Base-by-base conservation (phyloP, 208 protist species). In the Leishmania braziliensis region DNA sequence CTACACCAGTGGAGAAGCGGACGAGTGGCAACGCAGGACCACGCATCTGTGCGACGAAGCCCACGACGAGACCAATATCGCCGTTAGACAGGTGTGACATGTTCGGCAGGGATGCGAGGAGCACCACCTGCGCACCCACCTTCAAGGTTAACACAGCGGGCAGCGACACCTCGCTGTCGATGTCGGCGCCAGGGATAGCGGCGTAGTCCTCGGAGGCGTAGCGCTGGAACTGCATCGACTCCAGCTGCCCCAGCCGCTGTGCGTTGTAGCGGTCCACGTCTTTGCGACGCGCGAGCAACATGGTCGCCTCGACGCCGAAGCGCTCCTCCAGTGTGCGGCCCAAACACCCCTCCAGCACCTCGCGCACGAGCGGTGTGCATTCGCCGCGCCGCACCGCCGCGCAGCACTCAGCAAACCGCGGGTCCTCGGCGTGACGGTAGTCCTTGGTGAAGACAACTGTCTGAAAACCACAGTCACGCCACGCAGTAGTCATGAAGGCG, bases 181-280 rank as follows among this genome's bases (percentile, higher is more conserved):
- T 75, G 78, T 92, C 81, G 33, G 84, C 56, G 50, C 92, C 92
- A 12, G 92, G 92, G 20, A 81, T 69, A 16, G 86, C 81, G 5
- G 92, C 90, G 78, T 95, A 95, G 84, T 97, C 93, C 80, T 95
- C 93, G 18, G 92, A 93, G 16, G 72, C 56, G 81, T 94, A 97
- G 48, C 90, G 91, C 20, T 90, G 81, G 77, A 93, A 93, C 58
- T 76, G 26, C 26, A 79, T 76, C 36, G 76, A 71, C 18, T 92
- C 86, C 54, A 95, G 33, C 73, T 80, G 79, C 39, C 88, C 68
- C 51, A 97, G 89, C 14, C 82, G 84, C 53, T 77, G 77, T 66
- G 66, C 76, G 78, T 97, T 97, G 82, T 88, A 81, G 54, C 71
- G 65, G 46, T 92, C 87, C 43, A 89, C 93, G 39, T 93, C 86